A percentile compares a stretch with the other conserved stretches of the same genome.
Evolutionary conservation across 768 basidiomycete genomes (phyloP).

Genomic region (Suillus clintonianus): DNA sequence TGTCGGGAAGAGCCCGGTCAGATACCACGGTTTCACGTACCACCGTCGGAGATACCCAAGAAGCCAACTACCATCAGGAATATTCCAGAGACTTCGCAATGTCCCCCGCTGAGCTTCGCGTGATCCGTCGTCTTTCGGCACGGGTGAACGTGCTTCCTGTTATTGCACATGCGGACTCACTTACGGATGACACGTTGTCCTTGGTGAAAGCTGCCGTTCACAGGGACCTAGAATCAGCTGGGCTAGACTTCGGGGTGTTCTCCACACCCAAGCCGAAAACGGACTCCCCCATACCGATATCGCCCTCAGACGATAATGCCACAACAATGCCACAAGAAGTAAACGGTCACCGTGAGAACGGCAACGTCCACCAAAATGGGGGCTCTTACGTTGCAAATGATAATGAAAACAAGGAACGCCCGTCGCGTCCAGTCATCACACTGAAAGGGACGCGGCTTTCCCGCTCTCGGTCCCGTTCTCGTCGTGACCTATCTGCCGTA

Average conservation of each 20-base stretch:
- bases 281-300: background rate
- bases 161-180: conserved; percentile 76
- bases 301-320: conserved; percentile 6
- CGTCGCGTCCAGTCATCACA: conserved; percentile 77
- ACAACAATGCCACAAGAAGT: conserved; percentile 19
- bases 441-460: conserved; percentile 47
- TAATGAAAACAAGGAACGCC: conserved; percentile 51
- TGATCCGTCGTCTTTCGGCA: conserved; percentile 72
- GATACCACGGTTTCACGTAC: conserved; percentile 62
- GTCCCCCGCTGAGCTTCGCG: conserved; percentile 77
- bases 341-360: conserved; percentile 30
- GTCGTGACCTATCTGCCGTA: conserved; percentile 63
- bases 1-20: conserved; percentile 61
- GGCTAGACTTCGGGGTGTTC: conserved; percentile 79
- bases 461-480: conserved; percentile 74
- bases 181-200: conserved; percentile 75
- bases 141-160: conserved; percentile 83
- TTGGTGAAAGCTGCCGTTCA: conserved; percentile 76
- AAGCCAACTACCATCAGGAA: conserved; percentile 51
- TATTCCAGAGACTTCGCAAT: conserved; percentile 56
- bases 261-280: conserved; percentile 40
- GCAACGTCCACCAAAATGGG: conserved; percentile 27
- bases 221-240: conserved; percentile 62
- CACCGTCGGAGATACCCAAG: conserved; percentile 54
- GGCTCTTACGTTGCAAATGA: conserved; percentile 30